Percentiles rank a stretch among this genome's conserved stretches.
Conservation (phyloP, 2,329 filamentous ascomycete species). For the Plenodomus lindquistii region DNA sequence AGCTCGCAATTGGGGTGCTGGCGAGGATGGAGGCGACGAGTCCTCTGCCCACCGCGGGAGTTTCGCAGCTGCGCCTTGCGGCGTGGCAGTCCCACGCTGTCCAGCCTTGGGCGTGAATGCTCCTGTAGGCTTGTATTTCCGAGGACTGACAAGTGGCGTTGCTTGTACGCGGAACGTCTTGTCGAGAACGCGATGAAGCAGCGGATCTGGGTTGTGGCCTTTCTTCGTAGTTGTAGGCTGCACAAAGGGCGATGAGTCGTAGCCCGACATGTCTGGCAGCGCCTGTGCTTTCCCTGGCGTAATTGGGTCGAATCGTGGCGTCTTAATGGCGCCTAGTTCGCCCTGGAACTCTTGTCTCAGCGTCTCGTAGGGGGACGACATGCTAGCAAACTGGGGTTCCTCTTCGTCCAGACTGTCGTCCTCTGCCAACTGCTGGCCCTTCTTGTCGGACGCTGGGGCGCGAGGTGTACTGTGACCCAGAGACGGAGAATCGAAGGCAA, state of each 20-base stretch:
- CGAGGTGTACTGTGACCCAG: constrained; percentile 65
- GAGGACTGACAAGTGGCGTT: constrained; percentile 76
- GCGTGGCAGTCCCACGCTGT: constrained; percentile 30
- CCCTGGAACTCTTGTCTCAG: constrained; percentile 71
- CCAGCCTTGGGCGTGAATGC: constrained; percentile 44
- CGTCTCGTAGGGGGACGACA: constrained; percentile 76
- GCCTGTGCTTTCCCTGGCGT: constrained; percentile 42
- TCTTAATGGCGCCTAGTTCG: constrained; percentile 57
- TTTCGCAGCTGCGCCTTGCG: constrained; percentile 24
- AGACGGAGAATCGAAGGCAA: constrained; percentile 65
- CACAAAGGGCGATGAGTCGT: constrained; percentile 57
- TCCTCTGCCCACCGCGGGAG: constrained; percentile 42
- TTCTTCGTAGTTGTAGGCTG: constrained; percentile 44
- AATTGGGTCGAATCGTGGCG: constrained; percentile 36
- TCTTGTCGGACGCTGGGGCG: constrained; percentile 33
- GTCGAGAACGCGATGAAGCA: constrained; percentile 90
- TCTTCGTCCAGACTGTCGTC: constrained; percentile 20
- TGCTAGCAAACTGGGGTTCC: constrained; percentile 60
- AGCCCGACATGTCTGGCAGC: constrained; percentile 49
- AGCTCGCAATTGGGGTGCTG: constrained; percentile 80
- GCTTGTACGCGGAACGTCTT: constrained; percentile 94
- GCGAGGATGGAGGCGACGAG: constrained; percentile 55
- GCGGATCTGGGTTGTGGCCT: constrained; percentile 64
- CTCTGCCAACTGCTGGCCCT: constrained; percentile 14
- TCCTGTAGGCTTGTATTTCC: constrained; percentile 48